Conservation (phyloP, 2,329 filamentous ascomycete species). For the Apiospora malaysiana region DNA sequence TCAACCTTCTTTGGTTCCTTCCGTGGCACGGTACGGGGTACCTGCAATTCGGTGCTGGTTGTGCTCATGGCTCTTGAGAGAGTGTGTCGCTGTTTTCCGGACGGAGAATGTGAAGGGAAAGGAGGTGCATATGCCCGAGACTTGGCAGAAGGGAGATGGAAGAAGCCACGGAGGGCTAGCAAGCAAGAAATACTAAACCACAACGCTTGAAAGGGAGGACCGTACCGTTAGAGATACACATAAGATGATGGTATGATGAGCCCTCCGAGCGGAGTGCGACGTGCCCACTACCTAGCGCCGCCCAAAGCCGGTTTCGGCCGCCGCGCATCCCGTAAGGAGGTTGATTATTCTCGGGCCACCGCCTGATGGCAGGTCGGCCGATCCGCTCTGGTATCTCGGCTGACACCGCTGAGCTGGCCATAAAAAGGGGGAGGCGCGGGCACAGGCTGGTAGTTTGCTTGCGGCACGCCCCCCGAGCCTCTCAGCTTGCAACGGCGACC, state of each 20-base stretch:
- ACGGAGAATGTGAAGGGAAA: background rate
- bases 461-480: background rate
- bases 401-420: background rate
- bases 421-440: background rate
- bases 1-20: background rate
- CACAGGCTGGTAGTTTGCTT: background rate
- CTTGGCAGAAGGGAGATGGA: background rate
- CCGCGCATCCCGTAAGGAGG: background rate
- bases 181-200: too few relatives aligned
- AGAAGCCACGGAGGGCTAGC: too few relatives aligned
- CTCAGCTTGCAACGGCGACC: background rate
- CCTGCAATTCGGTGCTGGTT: slow-evolving; percentile 1
- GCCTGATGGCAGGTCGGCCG: background rate
- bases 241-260: too few relatives aligned
- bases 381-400: background rate
- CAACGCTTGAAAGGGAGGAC: background rate
- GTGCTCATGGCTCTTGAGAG: background rate
- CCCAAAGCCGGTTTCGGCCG: background rate
- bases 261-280: background rate
- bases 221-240: background rate
- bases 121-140: background rate
- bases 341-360: background rate
- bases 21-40: background rate
- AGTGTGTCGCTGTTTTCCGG: background rate
- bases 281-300: background rate